phyloP scores from a whole-genome alignment of 345 rosid genomes.

The Arabis alpina region DNA sequence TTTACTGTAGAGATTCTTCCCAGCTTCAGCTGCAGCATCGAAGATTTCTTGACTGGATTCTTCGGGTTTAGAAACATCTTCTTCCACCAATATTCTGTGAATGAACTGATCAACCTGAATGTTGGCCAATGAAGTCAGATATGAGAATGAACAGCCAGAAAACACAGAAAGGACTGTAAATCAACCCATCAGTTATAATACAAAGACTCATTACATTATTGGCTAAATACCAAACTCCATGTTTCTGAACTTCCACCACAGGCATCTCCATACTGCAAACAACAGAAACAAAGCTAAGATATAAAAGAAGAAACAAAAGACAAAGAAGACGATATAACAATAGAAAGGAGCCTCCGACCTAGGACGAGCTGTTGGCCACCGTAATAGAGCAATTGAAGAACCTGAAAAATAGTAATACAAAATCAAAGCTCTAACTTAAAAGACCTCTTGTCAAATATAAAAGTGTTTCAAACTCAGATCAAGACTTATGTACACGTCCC shows the following conservation, averaged over 20 bases:
- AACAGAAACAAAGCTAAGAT: constrained; percentile 29
- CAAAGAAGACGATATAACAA: background rate
- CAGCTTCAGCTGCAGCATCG: constrained; percentile 64
- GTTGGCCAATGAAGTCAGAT: constrained; percentile 10
- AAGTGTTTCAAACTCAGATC: background rate
- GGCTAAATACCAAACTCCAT: constrained; percentile 86
- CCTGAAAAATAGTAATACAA: constrained; percentile 45
- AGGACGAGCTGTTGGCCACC: constrained; percentile 90
- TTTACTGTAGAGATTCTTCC: constrained; percentile 54
- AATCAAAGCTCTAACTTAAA: constrained; percentile 5
- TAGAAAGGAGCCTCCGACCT: constrained; percentile 49
- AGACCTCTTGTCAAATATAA: constrained; percentile 5
- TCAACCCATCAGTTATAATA: background rate
- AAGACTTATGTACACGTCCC: background rate
- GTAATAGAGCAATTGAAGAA: constrained; percentile 66
- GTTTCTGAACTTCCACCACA: constrained; percentile 73
- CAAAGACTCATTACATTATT: constrained; percentile 58
- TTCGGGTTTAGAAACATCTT: constrained; percentile 54
- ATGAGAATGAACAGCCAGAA: constrained; percentile 8
- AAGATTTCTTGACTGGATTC: constrained; percentile 52
- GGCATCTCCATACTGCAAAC: constrained; percentile 82
- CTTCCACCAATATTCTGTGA: constrained; percentile 78
- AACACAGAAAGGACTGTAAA: constrained; percentile 2
- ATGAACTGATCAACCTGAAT: constrained; percentile 80
- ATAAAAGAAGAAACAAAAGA: background rate